phyloP scores from a whole-genome alignment of 108 stramenopile genomes.

The Aurantiochytrium sp. region DNA sequence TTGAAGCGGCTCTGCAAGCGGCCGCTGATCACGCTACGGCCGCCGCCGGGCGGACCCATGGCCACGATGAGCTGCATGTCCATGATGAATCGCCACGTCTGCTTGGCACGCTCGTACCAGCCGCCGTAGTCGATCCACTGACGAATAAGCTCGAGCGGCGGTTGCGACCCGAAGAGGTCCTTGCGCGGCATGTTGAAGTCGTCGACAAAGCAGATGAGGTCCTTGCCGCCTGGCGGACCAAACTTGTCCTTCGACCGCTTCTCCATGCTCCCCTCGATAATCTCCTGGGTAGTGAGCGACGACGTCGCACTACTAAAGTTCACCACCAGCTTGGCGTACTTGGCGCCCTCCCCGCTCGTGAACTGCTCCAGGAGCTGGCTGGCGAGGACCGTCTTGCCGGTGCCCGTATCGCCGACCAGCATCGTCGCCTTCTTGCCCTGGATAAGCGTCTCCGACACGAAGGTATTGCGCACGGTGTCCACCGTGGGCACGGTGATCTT shows the following conservation, averaged over 20 bases:
- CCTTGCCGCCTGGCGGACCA: slow-evolving; percentile 60
- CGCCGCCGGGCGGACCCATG: slow-evolving; percentile 66
- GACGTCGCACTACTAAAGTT: slow-evolving; percentile 59
- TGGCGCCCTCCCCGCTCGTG: slow-evolving; percentile 39
- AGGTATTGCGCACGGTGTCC: slow-evolving; percentile 54
- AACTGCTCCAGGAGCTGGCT: slow-evolving; percentile 44
- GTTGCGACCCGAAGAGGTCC: slow-evolving; percentile 58
- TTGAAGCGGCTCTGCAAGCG: slow-evolving; percentile 59
- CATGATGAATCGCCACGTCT: slow-evolving; percentile 57
- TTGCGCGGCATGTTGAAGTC: slow-evolving; percentile 68
- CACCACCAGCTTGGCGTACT: slow-evolving; percentile 44
- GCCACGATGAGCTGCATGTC: slow-evolving; percentile 62
- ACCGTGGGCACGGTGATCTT: slow-evolving; percentile 61
- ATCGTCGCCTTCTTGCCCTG: slow-evolving; percentile 31
- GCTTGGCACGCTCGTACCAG: slow-evolving; percentile 65
- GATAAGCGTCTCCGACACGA: slow-evolving; percentile 44
- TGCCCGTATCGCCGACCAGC: slow-evolving; percentile 57
- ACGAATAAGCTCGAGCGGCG: slow-evolving; percentile 64
- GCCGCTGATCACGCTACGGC: slow-evolving; percentile 51
- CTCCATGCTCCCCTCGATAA: slow-evolving; percentile 64
- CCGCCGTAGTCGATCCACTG: slow-evolving; percentile 66
- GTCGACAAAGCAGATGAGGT: slow-evolving; percentile 56
- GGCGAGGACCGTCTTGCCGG: slow-evolving; percentile 60
- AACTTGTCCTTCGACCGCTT: slow-evolving; percentile 66
- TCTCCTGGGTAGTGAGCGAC: slow-evolving; percentile 51